phyloP scores from a whole-genome alignment of 2,329 filamentous ascomycete genomes.

The Blastomyces emzantsi region DNA sequence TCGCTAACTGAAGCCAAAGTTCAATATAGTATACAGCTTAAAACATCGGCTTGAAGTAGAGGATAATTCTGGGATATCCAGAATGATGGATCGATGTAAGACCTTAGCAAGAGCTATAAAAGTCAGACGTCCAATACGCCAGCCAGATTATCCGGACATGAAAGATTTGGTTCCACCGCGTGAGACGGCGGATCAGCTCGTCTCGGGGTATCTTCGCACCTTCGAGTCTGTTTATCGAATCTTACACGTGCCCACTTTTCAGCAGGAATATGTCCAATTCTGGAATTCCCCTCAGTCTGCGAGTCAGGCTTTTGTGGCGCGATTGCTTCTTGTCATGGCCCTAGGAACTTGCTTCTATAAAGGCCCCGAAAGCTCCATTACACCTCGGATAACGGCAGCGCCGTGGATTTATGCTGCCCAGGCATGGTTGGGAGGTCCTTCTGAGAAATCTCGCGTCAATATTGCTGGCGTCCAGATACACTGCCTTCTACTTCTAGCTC shows the following conservation, averaged over 20 bases:
- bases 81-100: constrained; percentile 42
- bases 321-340: constrained; percentile 31
- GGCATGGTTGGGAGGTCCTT: constrained; percentile 25
- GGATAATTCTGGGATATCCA: constrained; percentile 28
- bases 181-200: constrained; percentile 41
- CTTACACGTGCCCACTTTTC: constrained; percentile 50
- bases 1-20: constrained; percentile 5
- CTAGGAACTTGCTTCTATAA: constrained; percentile 40
- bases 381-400: constrained; percentile 41
- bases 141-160: constrained; percentile 13
- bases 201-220: constrained; percentile 47
- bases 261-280: constrained; percentile 46
- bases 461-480: constrained; percentile 28
- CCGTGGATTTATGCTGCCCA: constrained; percentile 31
- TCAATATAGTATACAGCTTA: constrained; percentile 14
- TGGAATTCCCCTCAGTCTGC: constrained; percentile 41
- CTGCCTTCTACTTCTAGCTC: constrained; percentile 29
- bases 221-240: constrained; percentile 51
- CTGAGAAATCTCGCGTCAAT: constrained; percentile 26
- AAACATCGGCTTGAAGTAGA: constrained; percentile 21
- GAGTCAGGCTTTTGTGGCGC: constrained; percentile 41
- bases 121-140: constrained; percentile 25
- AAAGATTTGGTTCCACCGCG: constrained; percentile 39
- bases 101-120: constrained; percentile 44
- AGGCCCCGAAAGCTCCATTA: constrained; percentile 21